A percentile compares a stretch with the other conserved stretches of the same genome.
phyloP scores from a whole-genome alignment of 371 early-diverging fungal species.

The Rhizopus delemar region DNA sequence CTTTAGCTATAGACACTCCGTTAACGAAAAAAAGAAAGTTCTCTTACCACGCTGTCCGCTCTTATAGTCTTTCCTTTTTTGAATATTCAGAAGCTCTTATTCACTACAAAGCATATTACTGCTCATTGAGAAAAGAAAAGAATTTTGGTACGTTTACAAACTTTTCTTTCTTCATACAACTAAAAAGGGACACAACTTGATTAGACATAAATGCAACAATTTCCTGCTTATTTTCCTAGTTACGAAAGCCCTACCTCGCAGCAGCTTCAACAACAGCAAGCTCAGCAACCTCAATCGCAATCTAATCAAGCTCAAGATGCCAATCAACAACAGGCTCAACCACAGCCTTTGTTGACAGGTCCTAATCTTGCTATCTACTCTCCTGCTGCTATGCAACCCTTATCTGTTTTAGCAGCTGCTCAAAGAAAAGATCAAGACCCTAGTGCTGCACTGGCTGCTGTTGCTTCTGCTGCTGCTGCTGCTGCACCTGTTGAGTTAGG shows the following conservation, averaged over 20 bases:
- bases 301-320: constrained; percentile 10
- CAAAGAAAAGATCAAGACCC: constrained; percentile 21
- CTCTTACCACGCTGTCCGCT: background rate
- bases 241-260: constrained; percentile 27
- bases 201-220: constrained; percentile 32
- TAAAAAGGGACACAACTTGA: background rate
- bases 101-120: no score
- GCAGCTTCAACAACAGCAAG: constrained; percentile 20
- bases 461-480: constrained; percentile 20
- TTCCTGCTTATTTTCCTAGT: constrained; percentile 36
- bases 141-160: no score
- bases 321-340: constrained; percentile 22
- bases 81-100: no score
- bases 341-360: constrained; percentile 20
- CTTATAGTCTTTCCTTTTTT: background rate
- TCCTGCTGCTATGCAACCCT: constrained; percentile 28
- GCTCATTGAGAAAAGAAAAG: no score
- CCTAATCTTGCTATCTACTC: constrained; percentile 26
- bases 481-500: constrained; percentile 12
- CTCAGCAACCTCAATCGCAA: constrained; percentile 15
- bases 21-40: constrained; percentile 5
- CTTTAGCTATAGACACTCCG: constrained; percentile 21
- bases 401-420: constrained; percentile 22
- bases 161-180: no score
- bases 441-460: background rate